Conservation (phyloP, 305 asterid species). For the Coffea humblotiana region DNA sequence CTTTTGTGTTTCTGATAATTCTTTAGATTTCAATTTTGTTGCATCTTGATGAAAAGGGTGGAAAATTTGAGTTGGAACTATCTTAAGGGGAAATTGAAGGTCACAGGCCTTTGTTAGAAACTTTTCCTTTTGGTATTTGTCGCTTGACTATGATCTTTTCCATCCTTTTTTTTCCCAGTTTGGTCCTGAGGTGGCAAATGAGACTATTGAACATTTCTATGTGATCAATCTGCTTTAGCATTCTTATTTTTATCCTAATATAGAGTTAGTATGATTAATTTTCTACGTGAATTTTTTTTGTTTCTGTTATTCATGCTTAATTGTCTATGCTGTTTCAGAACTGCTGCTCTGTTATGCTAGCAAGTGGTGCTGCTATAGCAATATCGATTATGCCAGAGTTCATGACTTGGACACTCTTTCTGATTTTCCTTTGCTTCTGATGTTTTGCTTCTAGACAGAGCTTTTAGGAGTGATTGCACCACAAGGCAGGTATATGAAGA, state of each 20-base stretch:
- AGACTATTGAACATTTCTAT: background rate
- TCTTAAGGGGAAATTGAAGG: background rate
- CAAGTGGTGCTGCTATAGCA: background rate
- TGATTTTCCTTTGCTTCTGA: slow-evolving; percentile 1
- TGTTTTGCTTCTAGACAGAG: slow-evolving; percentile 57
- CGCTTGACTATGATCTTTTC: background rate
- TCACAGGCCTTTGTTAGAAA: background rate
- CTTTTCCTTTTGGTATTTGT: background rate
- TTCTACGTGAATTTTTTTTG: background rate
- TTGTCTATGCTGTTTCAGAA: background rate
- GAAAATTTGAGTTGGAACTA: background rate
- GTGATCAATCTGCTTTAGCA: background rate
- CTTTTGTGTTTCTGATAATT: background rate
- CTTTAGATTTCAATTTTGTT: background rate
- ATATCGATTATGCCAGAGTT: background rate
- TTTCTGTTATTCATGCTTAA: background rate
- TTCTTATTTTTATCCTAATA: background rate
- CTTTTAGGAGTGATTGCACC: slow-evolving; percentile 66
- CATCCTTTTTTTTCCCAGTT: background rate
- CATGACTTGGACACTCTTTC: background rate
- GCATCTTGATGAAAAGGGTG: background rate
- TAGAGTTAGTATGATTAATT: background rate
- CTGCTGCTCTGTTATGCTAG: background rate
- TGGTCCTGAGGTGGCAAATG: background rate
- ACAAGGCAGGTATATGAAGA: slow-evolving; percentile 85